Evolutionary conservation across 1,139 yeast genomes (phyloP), one percentile per base, ranked within the genome.

Genomic region (Geotrichum restrictum): DNA sequence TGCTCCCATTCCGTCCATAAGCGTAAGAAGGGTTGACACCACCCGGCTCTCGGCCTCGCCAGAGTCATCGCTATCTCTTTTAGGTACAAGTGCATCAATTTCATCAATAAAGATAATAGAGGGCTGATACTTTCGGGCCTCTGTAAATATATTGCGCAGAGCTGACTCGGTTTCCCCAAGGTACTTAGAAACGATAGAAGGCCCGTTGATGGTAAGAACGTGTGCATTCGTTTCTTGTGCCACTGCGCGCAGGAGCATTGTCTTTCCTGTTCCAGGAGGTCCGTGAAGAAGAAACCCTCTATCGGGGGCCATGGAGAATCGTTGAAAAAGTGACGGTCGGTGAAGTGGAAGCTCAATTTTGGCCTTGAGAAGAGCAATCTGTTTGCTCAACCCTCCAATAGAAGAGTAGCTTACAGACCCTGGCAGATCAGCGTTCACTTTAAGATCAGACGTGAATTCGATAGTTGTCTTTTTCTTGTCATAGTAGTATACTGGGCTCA

Each of bases 231-330:
- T 71, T 51, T 83, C 85, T 54, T 78, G 74, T 0, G 96, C 95
- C 11, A 93, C 83, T 34, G 96, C 86, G 52, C 88, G 76, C 44
- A 94, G 73, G 14, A 93, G 75, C 88, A 91, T 81, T 0, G 98
- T 88, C 67, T 93, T 93, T 52, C 99, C 99, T 0, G 98, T 91
- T 1, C 99, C 99, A 1, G 57, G 95, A 1, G 98, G 96, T 0
- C 99, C 99, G 70, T 91, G 95, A 3, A 93, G 72, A 33, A 93
- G 71, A 14, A 94, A 77, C 3, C 98, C 98, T 53, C 96, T 75
- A 37, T 70, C 73, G 1, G 98, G 97, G 10, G 96, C 94, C 44
- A 91, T 85, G n/a, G 93, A 91, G 72, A 91, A 94, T 52, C 87
- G 82, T 7, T 83, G 75, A 62, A 89, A 93, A 36, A 88, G 70